Conservation (phyloP, 495 filamentous ascomycete genomes). For the Neurospora sp. region DNA sequence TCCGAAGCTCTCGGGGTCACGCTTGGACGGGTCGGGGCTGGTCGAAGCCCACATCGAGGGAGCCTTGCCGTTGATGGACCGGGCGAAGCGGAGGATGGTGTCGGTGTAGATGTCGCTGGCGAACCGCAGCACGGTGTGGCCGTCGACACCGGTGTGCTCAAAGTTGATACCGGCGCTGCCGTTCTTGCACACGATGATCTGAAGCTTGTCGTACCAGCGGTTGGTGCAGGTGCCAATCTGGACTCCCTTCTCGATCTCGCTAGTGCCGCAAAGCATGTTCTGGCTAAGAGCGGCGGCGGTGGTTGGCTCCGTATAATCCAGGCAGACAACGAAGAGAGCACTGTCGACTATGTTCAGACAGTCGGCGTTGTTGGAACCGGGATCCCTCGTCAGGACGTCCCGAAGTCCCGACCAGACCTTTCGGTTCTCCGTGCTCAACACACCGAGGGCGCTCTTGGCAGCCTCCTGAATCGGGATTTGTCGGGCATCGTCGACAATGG, state of each 20-base stretch:
- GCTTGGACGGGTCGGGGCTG: conserved; percentile 86
- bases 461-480: conserved; percentile 88
- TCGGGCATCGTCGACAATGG: conserved; percentile 80
- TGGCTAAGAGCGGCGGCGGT: conserved; percentile 74
- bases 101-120: conserved; percentile 96
- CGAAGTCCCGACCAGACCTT: conserved; percentile 89
- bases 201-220: conserved; percentile 97
- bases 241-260: conserved; percentile 80
- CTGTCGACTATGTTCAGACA: conserved; percentile 92
- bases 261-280: conserved; percentile 97
- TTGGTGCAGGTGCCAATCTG: conserved; percentile 98
- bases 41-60: conserved; percentile 84
- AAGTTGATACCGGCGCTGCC: conserved; percentile 98
- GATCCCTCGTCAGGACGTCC: conserved; percentile 80
- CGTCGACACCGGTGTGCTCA: conserved; percentile 96
- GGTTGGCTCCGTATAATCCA: conserved; percentile 82
- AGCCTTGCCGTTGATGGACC: conserved; percentile 91
- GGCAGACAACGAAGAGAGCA: conserved; percentile 80
- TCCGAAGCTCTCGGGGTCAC: conserved; percentile 87
- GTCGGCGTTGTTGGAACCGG: conserved; percentile 86
- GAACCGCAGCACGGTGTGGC: conserved; percentile 92
- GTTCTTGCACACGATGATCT: conserved; percentile 99
- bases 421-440: conserved; percentile 91
- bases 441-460: conserved; percentile 85
- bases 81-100: conserved; percentile 91